These are phyloP conservation scores for Apophysomyces ossiformis DNA, from an alignment of 371 early-diverging fungal genomes.

Conservation along the genomic window DNA sequence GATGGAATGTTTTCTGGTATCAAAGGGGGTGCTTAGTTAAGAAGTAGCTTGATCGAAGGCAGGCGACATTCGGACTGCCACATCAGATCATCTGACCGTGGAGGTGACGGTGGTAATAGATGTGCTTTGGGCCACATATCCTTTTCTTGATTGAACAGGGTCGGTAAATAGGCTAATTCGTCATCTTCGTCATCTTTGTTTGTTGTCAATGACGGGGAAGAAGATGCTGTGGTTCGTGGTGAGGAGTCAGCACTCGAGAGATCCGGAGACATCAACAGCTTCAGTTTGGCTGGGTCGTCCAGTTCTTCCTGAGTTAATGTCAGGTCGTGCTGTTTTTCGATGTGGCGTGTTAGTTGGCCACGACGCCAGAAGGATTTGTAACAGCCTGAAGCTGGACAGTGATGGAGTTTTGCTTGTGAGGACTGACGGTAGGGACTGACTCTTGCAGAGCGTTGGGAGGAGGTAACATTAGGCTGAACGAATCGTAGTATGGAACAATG, in stretches of 20 bases:
- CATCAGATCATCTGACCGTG: not conserved
- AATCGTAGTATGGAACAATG: conserved; percentile 51
- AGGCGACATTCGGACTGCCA: conserved; percentile 4
- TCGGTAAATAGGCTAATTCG: conserved; percentile 2
- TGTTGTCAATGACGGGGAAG: not conserved
- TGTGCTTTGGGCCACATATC: not conserved
- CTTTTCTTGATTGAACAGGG: not conserved
- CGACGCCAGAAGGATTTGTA: conserved; percentile 53
- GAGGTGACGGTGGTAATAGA: not conserved
- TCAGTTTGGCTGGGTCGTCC: conserved; percentile 17
- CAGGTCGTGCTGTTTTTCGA: conserved; percentile 31
- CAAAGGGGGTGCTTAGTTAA: not conserved
- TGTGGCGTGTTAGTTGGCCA: conserved; percentile 50
- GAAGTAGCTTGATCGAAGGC: conserved; percentile 2
- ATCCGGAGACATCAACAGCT: conserved; percentile 1
- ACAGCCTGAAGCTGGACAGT: conserved; percentile 45
- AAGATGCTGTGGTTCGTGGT: conserved; percentile 5
- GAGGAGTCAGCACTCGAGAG: conserved; percentile 7
- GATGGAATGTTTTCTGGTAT: not conserved
- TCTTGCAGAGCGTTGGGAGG: conserved; percentile 12
- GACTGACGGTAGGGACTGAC: conserved; percentile 31
- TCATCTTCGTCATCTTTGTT: conserved; percentile 2
- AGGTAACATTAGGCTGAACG: conserved; percentile 30
- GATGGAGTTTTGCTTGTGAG: conserved; percentile 35
- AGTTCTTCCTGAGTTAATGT: conserved; percentile 6